Percentiles rank a stretch among this genome's conserved stretches.
These are phyloP conservation scores for Podospora pseudoanserina DNA, from an alignment of 495 filamentous ascomycete species.

Conservation along the genomic window DNA sequence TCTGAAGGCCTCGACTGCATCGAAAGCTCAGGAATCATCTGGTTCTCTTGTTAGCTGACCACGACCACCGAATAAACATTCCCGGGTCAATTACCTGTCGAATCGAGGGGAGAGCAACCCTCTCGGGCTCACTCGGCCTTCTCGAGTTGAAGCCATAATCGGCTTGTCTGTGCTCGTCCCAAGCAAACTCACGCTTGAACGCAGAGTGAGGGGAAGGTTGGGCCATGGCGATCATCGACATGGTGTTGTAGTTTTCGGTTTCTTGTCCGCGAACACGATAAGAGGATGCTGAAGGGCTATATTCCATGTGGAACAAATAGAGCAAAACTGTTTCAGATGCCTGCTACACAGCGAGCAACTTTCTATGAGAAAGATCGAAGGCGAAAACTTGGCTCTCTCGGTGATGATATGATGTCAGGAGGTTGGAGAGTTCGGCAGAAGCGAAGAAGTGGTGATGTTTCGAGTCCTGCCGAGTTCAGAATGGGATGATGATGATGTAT, in stretches of 20 bases:
- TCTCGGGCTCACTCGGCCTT: slow-evolving; percentile 26
- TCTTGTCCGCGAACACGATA: slow-evolving; percentile 20
- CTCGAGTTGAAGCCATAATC: slow-evolving; percentile 20
- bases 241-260: slow-evolving; percentile 22
- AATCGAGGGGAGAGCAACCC: slow-evolving; percentile 44
- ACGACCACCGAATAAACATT: not conserved
- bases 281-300: slow-evolving; percentile 20
- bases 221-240: slow-evolving; percentile 37
- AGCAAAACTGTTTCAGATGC: slow-evolving; percentile 3
- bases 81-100: slow-evolving; percentile 34
- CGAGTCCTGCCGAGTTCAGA: slow-evolving; percentile 1
- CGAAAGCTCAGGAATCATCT: slow-evolving; percentile 22
- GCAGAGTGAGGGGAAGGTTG: slow-evolving; percentile 26
- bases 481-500: slow-evolving; percentile 12
- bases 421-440: not conserved
- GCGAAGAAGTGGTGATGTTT: not conserved
- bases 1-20: slow-evolving; percentile 1
- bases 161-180: slow-evolving; percentile 25
- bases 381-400: not conserved
- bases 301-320: slow-evolving; percentile 22
- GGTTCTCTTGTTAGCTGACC: slow-evolving; percentile 19
- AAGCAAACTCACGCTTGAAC: slow-evolving; percentile 28
- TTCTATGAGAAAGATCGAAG: slow-evolving; percentile 5
- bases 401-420: slow-evolving; percentile 2
- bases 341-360: slow-evolving; percentile 23